Evolutionary conservation across 1,139 yeast genomes (phyloP).

Genomic region (Saccharomyces hybrid): DNA sequence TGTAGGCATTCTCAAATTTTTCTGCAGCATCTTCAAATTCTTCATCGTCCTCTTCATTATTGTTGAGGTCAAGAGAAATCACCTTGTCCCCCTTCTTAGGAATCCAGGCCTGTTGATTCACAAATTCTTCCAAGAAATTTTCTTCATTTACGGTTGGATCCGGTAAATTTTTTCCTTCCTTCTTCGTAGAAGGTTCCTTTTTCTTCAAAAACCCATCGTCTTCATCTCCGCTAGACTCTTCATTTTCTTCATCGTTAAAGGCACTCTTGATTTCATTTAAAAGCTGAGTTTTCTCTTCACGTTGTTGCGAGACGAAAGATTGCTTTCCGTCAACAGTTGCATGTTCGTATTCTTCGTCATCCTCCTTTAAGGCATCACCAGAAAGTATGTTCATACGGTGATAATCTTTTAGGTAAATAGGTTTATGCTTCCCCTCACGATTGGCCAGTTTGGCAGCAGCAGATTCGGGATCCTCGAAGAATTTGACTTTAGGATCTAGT

Average conservation of each 20-base stretch:
- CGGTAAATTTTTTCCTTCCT: conserved; percentile 41
- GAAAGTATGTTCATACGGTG: conserved; percentile 73
- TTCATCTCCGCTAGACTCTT: conserved; percentile 37
- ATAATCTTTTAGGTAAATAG: conserved; percentile 83
- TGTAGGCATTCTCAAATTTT: conserved; percentile 82
- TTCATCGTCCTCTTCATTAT: conserved; percentile 47
- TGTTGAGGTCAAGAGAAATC: conserved; percentile 45
- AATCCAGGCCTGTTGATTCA: conserved; percentile 81
- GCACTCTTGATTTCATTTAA: conserved; percentile 69
- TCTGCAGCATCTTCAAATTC: conserved; percentile 92
- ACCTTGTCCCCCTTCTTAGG: conserved; percentile 52
- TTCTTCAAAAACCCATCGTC: conserved; percentile 32
- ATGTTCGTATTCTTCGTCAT: conserved; percentile 37
- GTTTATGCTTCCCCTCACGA: conserved; percentile 48
- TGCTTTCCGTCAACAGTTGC: conserved; percentile 53
- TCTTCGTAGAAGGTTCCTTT: conserved; percentile 7
- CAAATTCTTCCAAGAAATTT: conserved; percentile 63
- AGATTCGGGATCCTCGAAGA: conserved; percentile 58
- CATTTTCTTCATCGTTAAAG: conserved; percentile 42
- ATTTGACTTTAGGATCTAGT: conserved; percentile 57
- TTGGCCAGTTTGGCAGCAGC: conserved; percentile 25
- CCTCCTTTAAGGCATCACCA: conserved; percentile 48
- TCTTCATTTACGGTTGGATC: conserved; percentile 60
- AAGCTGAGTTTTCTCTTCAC: conserved; percentile 64
- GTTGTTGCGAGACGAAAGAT: conserved; percentile 62